Base-by-base conservation (phyloP, 2,329 filamentous ascomycete species). In the Gaeumannomyces sp. region DNA sequence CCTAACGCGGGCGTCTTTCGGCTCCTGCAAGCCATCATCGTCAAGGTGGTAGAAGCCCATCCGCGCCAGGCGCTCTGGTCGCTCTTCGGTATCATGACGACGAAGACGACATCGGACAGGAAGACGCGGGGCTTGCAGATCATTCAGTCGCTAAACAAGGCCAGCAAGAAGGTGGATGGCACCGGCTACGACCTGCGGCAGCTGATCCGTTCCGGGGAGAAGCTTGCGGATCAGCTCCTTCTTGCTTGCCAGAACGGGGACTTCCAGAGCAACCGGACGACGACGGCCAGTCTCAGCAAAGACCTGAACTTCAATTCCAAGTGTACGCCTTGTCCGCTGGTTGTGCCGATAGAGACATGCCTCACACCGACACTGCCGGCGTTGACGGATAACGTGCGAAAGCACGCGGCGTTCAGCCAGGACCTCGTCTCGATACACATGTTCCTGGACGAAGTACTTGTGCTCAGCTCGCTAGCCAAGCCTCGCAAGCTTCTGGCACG, bases 41-140 rank as follows among this genome's bases (percentile, higher is more conserved):
- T 89, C 67, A 94, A 91, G 73, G 92, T 97, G n/a, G 89, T 96
- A 11, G 83, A 87, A 58, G 82, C 87, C n/a, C 91, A 97, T 75
- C 94, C 95, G 0, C 92, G 91, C 67, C 95, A 99, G 75, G 89
- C 93, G 0, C 77, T 98, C 31, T 99, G 95, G 96, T 91, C 89
- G 71, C 79, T 99, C 50, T 85, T 98, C 64, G 92, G 93, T 11
- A 89, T 97, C 59, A 89, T 93, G 70, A 94, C 94, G 65, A n/a
- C n/a, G 22, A 53, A 90, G 84, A 38, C 88, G 67, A 81, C 83
- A 2, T 79, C 80, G 19, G 90, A 94, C 64, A 85, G 94, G 66
- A 81, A 80, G 67, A 74, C 75, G 19, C 78, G 85, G 1, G 85
- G 85, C 2, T 74, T 78, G 10, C 77, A 79, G 57, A 81, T 89